Evolutionary conservation across 2,329 filamentous ascomycete species (phyloP).

Genomic region (Curvularia hawaiiensis): DNA sequence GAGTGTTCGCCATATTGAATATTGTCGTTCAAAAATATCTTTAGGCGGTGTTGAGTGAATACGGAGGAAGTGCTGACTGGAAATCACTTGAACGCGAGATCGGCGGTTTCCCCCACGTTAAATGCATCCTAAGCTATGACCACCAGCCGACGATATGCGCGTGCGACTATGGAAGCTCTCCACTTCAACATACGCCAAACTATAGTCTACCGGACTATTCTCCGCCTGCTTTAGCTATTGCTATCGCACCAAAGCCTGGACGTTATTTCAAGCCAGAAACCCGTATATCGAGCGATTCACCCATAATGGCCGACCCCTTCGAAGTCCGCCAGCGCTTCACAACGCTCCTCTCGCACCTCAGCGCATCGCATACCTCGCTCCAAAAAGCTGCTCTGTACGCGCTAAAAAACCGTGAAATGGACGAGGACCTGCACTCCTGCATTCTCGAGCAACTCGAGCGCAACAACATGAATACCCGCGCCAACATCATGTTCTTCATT

Average conservation of each 20-base stretch:
- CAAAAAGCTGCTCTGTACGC: constrained; percentile 96
- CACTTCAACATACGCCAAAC: constrained; percentile 5
- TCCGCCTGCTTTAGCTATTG: neutral
- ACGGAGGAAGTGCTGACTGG: constrained; percentile 14
- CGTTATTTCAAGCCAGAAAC: neutral
- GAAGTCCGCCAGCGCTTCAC: constrained; percentile 99
- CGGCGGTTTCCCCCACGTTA: constrained; percentile 18
- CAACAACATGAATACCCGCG: constrained; percentile 95
- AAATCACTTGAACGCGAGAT: constrained; percentile 18
- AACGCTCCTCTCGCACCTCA: constrained; percentile 84
- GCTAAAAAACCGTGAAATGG: constrained; percentile 89
- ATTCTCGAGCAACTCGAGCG: constrained; percentile 94
- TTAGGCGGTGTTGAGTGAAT: constrained; percentile 10
- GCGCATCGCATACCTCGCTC: constrained; percentile 84
- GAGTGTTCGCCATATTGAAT: constrained; percentile 37
- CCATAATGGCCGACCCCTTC: constrained; percentile 81
- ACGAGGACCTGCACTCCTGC: constrained; percentile 96
- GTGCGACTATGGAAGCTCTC: constrained; percentile 15
- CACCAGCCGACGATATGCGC: constrained; percentile 30
- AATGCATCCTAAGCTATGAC: constrained; percentile 23
- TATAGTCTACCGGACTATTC: neutral
- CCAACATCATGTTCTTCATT: constrained; percentile 99
- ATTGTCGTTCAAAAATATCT: neutral
- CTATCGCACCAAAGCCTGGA: neutral
- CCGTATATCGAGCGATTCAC: neutral